phyloP scores from a whole-genome alignment of 2,329 filamentous ascomycete species.

The Aschersonia sp. region DNA sequence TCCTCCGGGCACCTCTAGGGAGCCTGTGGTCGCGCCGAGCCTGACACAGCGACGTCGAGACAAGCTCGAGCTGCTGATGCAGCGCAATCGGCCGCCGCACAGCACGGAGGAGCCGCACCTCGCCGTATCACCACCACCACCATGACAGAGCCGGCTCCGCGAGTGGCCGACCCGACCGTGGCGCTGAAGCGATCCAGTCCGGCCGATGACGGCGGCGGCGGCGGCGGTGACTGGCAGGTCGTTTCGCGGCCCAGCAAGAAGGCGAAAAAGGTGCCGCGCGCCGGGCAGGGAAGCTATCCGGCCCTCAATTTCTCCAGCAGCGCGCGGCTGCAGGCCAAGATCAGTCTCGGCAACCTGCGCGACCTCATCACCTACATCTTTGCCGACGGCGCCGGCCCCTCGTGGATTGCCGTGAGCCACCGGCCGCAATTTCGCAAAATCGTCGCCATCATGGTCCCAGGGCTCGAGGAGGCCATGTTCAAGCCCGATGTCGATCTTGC shows the following conservation, averaged over 20 bases:
- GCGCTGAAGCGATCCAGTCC: conserved; percentile 32
- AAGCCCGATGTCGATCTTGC: conserved; percentile 40
- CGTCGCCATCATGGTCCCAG: conserved; percentile 83
- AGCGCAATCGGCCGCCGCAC: background rate
- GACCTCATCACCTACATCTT: conserved; percentile 52
- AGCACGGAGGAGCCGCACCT: background rate
- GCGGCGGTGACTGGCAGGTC: conserved; percentile 36
- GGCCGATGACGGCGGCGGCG: conserved; percentile 20
- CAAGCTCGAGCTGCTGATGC: no score
- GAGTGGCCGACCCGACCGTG: conserved; percentile 5
- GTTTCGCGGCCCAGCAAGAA: conserved; percentile 42
- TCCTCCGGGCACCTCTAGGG: no score
- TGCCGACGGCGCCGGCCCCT: conserved; percentile 48
- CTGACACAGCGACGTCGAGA: no score
- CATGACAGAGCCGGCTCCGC: conserved; percentile 5
- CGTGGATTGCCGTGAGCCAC: conserved; percentile 50
- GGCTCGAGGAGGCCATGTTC: conserved; percentile 84
- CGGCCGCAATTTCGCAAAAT: conserved; percentile 59
- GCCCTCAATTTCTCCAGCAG: conserved; percentile 41
- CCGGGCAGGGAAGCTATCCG: conserved; percentile 43
- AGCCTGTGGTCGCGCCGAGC: no score
- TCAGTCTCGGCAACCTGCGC: conserved; percentile 48
- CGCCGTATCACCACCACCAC: background rate
- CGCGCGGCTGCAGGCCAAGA: conserved; percentile 44
- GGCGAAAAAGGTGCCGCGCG: conserved; percentile 44